These are phyloP conservation scores for Singerocomus rubriflavus DNA, from an alignment of 1,284 basidiomycete genomes.

Conservation along the genomic window DNA sequence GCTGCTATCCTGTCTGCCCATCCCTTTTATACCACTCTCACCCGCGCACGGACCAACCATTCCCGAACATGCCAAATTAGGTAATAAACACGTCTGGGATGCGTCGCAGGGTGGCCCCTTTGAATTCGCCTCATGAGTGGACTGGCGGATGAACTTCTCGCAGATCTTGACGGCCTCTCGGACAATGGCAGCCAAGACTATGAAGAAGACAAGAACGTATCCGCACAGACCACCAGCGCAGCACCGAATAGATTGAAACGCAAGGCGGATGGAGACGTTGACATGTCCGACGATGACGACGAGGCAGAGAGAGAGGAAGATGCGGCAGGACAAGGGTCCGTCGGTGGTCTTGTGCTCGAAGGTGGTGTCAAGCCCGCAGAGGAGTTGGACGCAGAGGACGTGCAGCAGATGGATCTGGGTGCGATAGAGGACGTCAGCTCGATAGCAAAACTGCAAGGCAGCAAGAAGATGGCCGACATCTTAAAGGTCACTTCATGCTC, in stretches of 20 bases:
- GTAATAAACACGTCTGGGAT: conserved; percentile 2
- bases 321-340: conserved; percentile 40
- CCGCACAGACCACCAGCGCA: conserved; percentile 29
- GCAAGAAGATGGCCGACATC: conserved; percentile 82
- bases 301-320: conserved; percentile 42
- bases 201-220: conserved; percentile 41
- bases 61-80: conserved; percentile 1
- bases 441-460: conserved; percentile 86
- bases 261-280: conserved; percentile 52
- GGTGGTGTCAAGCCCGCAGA: conserved; percentile 92
- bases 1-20: rapidly evolving
- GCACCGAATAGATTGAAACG: conserved; percentile 53
- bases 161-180: conserved; percentile 79
- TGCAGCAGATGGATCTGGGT: conserved; percentile 87
- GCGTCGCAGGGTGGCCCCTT: not conserved
- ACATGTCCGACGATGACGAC: conserved; percentile 48
- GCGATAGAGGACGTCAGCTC: conserved; percentile 80
- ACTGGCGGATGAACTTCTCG: conserved; percentile 84
- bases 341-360: conserved; percentile 72
- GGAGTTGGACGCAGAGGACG: conserved; percentile 89
- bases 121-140: conserved; percentile 51
- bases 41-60: conserved; percentile 26
- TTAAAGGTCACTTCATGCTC: conserved; percentile 57
- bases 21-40: conserved; percentile 17
- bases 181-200: conserved; percentile 60